Percentiles rank a stretch among this genome's conserved stretches.
Evolutionary conservation across 202 grass and related monocot species (phyloP).

Genomic region (Zoysia matrella): DNA sequence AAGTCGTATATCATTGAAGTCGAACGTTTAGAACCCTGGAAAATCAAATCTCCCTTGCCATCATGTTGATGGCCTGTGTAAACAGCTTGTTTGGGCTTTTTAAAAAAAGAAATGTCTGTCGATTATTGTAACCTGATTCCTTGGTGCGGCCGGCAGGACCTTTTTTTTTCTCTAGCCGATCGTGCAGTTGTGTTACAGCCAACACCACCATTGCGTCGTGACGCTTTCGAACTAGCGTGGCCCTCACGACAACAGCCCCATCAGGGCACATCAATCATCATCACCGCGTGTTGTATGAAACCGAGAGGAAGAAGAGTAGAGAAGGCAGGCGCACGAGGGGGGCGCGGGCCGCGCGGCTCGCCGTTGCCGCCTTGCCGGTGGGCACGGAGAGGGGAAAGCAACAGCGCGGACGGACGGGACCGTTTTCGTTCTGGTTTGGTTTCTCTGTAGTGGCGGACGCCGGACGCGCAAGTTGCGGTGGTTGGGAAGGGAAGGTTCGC

Average conservation of each 20-base stretch:
- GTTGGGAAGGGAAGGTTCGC: conserved; percentile 17
- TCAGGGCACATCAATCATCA: too few species aligned
- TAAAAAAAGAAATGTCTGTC: not conserved
- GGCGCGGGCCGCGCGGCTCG: too few species aligned
- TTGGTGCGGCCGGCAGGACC: not conserved
- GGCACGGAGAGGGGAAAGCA: too few species aligned
- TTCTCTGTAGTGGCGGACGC: not conserved
- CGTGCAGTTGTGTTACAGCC: not conserved
- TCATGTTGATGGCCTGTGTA: not conserved
- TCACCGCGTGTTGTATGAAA: too few species aligned
- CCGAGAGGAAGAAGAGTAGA: too few species aligned
- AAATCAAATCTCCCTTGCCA: not conserved
- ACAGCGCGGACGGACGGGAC: not conserved
- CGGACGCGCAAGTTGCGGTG: not conserved
- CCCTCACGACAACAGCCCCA: not conserved
- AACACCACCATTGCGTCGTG: not conserved
- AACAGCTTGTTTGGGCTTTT: not conserved
- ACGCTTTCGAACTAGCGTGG: conserved; percentile 8
- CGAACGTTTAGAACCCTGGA: too few species aligned
- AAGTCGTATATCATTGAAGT: too few species aligned
- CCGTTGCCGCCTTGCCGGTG: too few species aligned
- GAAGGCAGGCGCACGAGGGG: too few species aligned
- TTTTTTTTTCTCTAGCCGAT: not conserved
- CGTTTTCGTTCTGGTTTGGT: not conserved
- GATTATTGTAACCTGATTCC: not conserved